Evolutionary conservation across 768 basidiomycete species (phyloP).

Genomic region (Tylopilus sp.): DNA sequence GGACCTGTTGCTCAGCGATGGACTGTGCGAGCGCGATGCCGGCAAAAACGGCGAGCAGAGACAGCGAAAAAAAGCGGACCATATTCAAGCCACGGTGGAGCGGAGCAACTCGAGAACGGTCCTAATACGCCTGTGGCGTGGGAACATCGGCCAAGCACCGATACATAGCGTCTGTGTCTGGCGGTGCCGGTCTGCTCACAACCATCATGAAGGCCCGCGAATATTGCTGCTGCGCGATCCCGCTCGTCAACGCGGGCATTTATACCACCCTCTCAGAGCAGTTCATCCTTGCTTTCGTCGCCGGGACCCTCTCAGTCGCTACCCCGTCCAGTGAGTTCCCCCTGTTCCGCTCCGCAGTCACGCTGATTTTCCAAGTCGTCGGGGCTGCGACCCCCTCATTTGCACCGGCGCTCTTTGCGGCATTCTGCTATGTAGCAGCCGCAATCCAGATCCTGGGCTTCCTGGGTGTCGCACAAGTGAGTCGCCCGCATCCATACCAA

Average conservation of each 20-base stretch:
- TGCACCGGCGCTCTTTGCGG: slow-evolving; percentile 69
- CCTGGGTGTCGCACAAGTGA: slow-evolving; percentile 75
- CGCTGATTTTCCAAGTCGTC: slow-evolving; percentile 54
- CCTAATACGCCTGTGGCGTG: slow-evolving; percentile 19
- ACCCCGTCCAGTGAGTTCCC: slow-evolving; percentile 71
- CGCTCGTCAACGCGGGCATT: slow-evolving; percentile 86
- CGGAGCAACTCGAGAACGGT: slow-evolving; percentile 21
- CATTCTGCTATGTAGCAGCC: slow-evolving; percentile 73
- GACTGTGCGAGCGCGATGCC: slow-evolving; percentile 23
- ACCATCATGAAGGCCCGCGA: slow-evolving; percentile 67
- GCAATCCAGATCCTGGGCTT: slow-evolving; percentile 80
- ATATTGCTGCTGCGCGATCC: slow-evolving; percentile 93
- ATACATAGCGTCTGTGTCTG: no score
- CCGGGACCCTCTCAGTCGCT: slow-evolving; percentile 70
- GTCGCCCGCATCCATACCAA: neutral
- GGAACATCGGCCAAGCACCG: neutral
- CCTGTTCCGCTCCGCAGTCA: neutral
- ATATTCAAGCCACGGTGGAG: slow-evolving; percentile 19
- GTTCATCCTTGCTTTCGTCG: slow-evolving; percentile 58
- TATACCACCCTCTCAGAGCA: slow-evolving; percentile 80
- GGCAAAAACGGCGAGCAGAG: slow-evolving; percentile 29
- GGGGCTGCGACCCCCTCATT: slow-evolving; percentile 81
- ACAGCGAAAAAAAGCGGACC: slow-evolving; percentile 27
- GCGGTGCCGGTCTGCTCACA: neutral
- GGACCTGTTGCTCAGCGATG: slow-evolving; percentile 29